Evolutionary conservation across 306 rosid species (phyloP).

Genomic region (Calophaca sinica): DNA sequence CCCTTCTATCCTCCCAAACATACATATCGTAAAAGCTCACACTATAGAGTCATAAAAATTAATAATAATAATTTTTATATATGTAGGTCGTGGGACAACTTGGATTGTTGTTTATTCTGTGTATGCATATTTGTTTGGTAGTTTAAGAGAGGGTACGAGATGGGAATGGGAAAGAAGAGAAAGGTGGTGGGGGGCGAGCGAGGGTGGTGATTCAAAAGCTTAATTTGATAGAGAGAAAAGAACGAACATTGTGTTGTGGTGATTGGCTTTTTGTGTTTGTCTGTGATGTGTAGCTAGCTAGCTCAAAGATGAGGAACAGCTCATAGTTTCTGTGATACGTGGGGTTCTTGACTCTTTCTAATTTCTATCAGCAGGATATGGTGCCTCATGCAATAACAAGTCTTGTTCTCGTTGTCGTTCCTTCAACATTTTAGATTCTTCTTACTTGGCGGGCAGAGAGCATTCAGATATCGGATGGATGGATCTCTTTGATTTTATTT

Average conservation of each 20-base stretch:
- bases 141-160: constrained; percentile 8
- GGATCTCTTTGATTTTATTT: constrained; percentile 42
- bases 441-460: constrained; percentile 34
- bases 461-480: constrained; percentile 28
- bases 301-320: constrained; percentile 68
- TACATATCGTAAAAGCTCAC: too few species aligned
- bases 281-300: constrained; percentile 44
- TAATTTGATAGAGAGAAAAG: constrained; percentile 33
- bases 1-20: too few species aligned
- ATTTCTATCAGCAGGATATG: too few species aligned
- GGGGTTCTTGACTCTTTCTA: constrained; percentile 48
- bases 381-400: constrained; percentile 51
- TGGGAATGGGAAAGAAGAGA: constrained; percentile 39
- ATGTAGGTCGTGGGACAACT: too few species aligned
- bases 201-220: too few species aligned
- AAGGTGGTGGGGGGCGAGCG: constrained; percentile 37
- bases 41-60: too few species aligned
- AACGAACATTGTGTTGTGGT: constrained; percentile 57
- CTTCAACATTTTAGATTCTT: constrained; percentile 48
- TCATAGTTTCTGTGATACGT: constrained; percentile 60
- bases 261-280: constrained; percentile 74
- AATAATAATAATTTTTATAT: too few species aligned
- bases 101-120: constrained; percentile 14
- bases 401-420: constrained; percentile 50
- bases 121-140: constrained; percentile 33